Base-by-base conservation (phyloP, 2,329 filamentous ascomycete genomes). In the Fusarium musae region DNA sequence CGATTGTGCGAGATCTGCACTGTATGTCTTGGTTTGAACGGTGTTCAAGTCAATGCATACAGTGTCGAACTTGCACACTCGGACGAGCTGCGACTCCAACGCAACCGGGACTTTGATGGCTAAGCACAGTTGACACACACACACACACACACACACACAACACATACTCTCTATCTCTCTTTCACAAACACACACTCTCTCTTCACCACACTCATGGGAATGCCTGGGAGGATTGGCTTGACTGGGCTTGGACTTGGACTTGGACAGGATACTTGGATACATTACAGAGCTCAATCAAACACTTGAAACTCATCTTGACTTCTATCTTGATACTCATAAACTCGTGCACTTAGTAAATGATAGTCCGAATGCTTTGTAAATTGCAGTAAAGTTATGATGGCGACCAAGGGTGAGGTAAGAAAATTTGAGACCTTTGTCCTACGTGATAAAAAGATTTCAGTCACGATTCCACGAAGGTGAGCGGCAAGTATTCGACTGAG, bases 61-160 rank as follows among this genome's bases (percentile, higher is more conserved):
- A 52, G 40, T 42, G 30, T 53, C 40, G 70, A 44, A 6, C 66
- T 73, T 73, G 60, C 56, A 74, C 66, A 42, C 65, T 49, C 42
- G 42, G 37, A 26, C 53, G 47, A 43, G 37, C 30, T 30, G 32
- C 15, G 34, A 36, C 32, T n/a, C 58, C 36, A 40, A 21, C 49
- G 42, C 34, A 30, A 49, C 39, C 26, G 30, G 37, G 32, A 49
- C 46, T 19, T 30, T n/a, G 34, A 17, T 40, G 47, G 47, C 17
- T 16, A 9, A 42, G 40, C 43, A 36, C 26, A 23, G n/a, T n/a
- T 39, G n/a, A 28, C 28, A 34, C 44, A 21, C 44, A 30, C 44
- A 28, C 23, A 26, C 49, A 19, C 43, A 21, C 43, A 46, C 43
- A 46, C 17, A 15, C 23, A 34, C 30, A 34, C 32, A 26, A 26